A percentile compares a stretch with the other conserved stretches of the same genome.
Conservation (phyloP, 2,329 filamentous ascomycete species). For the Penicillium sp. region DNA sequence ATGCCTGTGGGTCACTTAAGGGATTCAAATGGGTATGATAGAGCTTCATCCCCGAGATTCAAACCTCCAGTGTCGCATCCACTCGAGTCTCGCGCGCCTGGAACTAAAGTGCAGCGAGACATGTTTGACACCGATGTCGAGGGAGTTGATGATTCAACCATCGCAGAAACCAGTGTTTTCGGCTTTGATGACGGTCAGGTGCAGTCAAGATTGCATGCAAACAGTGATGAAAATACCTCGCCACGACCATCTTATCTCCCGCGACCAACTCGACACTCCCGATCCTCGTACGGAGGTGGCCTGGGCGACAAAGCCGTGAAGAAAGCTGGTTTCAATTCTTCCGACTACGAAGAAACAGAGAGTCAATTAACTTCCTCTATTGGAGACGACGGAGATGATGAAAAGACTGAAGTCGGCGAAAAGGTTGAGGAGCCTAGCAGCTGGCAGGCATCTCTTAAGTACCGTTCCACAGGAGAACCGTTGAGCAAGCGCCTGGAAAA, state of each 20-base stretch:
- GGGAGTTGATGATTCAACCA: slow-evolving; percentile 44
- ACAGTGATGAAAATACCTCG: slow-evolving; percentile 21
- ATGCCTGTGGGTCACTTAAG: slow-evolving; percentile 30
- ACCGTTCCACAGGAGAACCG: slow-evolving; percentile 30
- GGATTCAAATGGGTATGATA: slow-evolving; percentile 20
- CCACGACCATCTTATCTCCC: slow-evolving; percentile 24
- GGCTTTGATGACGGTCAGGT: slow-evolving; percentile 32
- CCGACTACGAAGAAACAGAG: slow-evolving; percentile 31
- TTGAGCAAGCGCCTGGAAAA: slow-evolving; percentile 39
- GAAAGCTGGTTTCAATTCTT: slow-evolving; percentile 37
- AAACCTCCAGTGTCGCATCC: slow-evolving; percentile 18
- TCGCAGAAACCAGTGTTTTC: slow-evolving; percentile 40
- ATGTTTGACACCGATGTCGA: slow-evolving; percentile 46
- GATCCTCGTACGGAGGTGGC: slow-evolving; percentile 31
- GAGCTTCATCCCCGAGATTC: slow-evolving; percentile 10
- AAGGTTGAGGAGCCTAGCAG: slow-evolving; percentile 28
- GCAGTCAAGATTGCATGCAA: slow-evolving; percentile 19
- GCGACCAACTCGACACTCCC: slow-evolving; percentile 24
- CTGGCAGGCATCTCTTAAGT: slow-evolving; percentile 29
- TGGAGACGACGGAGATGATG: slow-evolving; percentile 28
- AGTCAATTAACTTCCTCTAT: slow-evolving; percentile 31
- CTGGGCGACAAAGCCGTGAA: slow-evolving; percentile 37
- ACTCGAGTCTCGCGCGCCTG: slow-evolving; percentile 13
- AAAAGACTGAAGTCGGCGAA: slow-evolving; percentile 23
- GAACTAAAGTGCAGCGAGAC: slow-evolving; percentile 27